Evolutionary conservation across 1,284 basidiomycete species (phyloP).

Genomic region (Albatrellus sp.): DNA sequence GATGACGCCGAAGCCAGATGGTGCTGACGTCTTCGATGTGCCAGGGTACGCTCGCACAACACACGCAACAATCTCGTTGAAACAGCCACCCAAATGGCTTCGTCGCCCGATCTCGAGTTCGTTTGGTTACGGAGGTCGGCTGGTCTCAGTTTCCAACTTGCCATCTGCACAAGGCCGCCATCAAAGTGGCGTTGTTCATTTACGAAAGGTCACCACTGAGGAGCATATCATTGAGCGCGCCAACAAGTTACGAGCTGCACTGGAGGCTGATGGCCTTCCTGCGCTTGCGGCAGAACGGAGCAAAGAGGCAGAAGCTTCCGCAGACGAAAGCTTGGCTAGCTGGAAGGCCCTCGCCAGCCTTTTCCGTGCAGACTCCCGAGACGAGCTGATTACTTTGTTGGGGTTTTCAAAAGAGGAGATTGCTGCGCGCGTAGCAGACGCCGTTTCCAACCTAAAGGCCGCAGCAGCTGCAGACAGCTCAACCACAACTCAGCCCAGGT

Average conservation of each 20-base stretch:
- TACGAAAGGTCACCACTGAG: slow-evolving; percentile 74
- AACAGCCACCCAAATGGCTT: slow-evolving; percentile 94
- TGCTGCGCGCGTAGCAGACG: slow-evolving; percentile 68
- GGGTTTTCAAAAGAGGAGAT: slow-evolving; percentile 91
- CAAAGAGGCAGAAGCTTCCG: slow-evolving; percentile 21
- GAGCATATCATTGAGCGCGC: slow-evolving; percentile 70
- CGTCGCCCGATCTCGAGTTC: slow-evolving; percentile 72
- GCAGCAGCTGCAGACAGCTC: slow-evolving; percentile 17
- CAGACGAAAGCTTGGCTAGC: slow-evolving; percentile 35
- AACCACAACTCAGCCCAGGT: slow-evolving; percentile 18
- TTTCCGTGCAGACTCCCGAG: slow-evolving; percentile 81
- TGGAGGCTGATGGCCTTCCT: slow-evolving; percentile 49
- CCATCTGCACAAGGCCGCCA: slow-evolving; percentile 59
- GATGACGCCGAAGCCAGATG: slow-evolving; percentile 41
- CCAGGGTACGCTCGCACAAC: slow-evolving; percentile 43
- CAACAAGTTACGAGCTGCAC: slow-evolving; percentile 54
- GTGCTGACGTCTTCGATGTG: slow-evolving; percentile 69
- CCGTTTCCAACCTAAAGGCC: slow-evolving; percentile 63
- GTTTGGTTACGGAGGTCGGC: slow-evolving; percentile 90
- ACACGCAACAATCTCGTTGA: slow-evolving; percentile 62
- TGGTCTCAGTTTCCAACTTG: slow-evolving; percentile 71
- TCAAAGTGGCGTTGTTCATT: slow-evolving; percentile 69
- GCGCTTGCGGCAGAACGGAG: slow-evolving; percentile 55
- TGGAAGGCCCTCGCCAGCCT: slow-evolving; percentile 89
- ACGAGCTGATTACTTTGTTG: slow-evolving; percentile 83